These are phyloP conservation scores for Wallacemonas sp. DNA, from an alignment of 208 protist species.

Conservation along the genomic window DNA sequence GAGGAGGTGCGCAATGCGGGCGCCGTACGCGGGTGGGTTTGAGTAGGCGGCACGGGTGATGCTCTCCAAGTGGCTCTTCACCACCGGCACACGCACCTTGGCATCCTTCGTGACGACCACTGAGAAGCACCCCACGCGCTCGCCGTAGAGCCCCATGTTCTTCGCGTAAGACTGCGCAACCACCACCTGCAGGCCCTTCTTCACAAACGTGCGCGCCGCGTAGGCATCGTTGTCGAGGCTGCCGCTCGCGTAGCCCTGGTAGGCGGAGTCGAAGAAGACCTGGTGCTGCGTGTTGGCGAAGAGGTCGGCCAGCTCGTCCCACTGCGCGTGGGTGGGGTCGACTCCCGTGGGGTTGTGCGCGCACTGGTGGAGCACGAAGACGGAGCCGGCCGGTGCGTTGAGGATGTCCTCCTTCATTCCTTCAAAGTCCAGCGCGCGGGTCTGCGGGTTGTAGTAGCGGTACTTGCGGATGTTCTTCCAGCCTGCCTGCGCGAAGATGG, in stretches of 20 bases:
- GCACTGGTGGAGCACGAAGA: constrained; percentile 97
- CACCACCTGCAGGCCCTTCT: constrained; percentile 78
- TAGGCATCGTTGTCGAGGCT: constrained; percentile 94
- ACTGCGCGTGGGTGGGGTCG: constrained; percentile 96
- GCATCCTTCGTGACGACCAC: constrained; percentile 72
- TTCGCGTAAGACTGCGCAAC: constrained; percentile 97
- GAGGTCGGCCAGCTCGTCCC: constrained; percentile 92
- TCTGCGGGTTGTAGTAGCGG: constrained; percentile 77
- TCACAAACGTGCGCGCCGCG: constrained; percentile 76
- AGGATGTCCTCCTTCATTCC: constrained; percentile 79
- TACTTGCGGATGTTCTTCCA: constrained; percentile 68
- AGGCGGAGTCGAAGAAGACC: constrained; percentile 96
- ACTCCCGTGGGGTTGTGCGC: constrained; percentile 99
- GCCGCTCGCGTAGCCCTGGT: constrained; percentile 97
- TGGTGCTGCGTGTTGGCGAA: constrained; percentile 80
- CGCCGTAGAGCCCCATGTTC: constrained; percentile 98
- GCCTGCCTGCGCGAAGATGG: constrained; percentile 56
- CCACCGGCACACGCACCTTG: constrained; percentile 39
- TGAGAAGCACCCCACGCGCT: constrained; percentile 91
- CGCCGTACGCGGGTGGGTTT: constrained; percentile 95
- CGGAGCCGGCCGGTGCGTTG: constrained; percentile 73
- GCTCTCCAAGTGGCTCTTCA: constrained; percentile 73
- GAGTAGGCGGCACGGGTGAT: constrained; percentile 95
- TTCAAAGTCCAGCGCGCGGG: constrained; percentile 75
- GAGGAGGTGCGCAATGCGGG: constrained; percentile 92